A percentile compares a stretch with the other conserved stretches of the same genome.
Evolutionary conservation across 2,329 filamentous ascomycete genomes (phyloP).

Genomic region (Fusarium sp.): DNA sequence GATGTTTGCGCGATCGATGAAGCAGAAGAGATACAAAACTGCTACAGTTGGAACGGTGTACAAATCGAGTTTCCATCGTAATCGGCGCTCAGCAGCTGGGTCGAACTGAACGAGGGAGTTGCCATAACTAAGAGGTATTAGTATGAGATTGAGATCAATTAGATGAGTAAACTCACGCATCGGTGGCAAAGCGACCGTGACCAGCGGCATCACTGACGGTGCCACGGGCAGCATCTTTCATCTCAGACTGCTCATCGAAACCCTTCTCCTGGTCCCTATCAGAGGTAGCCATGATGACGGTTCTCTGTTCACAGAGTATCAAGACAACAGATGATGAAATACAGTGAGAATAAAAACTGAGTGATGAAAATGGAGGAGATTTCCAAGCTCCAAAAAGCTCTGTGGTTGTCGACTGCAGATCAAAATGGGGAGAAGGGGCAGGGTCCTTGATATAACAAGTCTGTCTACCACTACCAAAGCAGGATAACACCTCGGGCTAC

Average conservation of each 20-base stretch:
- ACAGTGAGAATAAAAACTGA: neutral
- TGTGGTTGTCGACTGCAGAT: slow-evolving; percentile 29
- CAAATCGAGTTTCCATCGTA: slow-evolving; percentile 76
- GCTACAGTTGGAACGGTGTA: slow-evolving; percentile 76
- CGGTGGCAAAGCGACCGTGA: slow-evolving; percentile 42
- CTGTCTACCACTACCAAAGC: neutral
- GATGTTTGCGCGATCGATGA: slow-evolving; percentile 82
- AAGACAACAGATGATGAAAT: neutral
- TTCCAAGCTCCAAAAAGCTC: slow-evolving; percentile 13
- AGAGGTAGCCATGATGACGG: slow-evolving; percentile 35
- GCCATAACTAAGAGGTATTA: slow-evolving; percentile 41
- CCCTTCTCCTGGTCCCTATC: slow-evolving; percentile 46
- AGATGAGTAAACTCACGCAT: slow-evolving; percentile 39
- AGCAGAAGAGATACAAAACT: slow-evolving; percentile 79
- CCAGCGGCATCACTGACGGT: slow-evolving; percentile 44
- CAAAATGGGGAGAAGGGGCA: slow-evolving; percentile 9
- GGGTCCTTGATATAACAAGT: slow-evolving; percentile 39
- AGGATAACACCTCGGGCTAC: slow-evolving; percentile 45
- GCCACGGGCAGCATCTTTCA: slow-evolving; percentile 35
- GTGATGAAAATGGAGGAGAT: slow-evolving; percentile 4
- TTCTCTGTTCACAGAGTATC: neutral
- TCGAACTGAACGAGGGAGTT: slow-evolving; percentile 49
- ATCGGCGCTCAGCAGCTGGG: slow-evolving; percentile 65
- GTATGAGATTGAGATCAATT: neutral
- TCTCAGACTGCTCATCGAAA: slow-evolving; percentile 40